Base-by-base conservation (phyloP, 192 early-diverging fungal genomes). In the Endogone sp. region DNA sequence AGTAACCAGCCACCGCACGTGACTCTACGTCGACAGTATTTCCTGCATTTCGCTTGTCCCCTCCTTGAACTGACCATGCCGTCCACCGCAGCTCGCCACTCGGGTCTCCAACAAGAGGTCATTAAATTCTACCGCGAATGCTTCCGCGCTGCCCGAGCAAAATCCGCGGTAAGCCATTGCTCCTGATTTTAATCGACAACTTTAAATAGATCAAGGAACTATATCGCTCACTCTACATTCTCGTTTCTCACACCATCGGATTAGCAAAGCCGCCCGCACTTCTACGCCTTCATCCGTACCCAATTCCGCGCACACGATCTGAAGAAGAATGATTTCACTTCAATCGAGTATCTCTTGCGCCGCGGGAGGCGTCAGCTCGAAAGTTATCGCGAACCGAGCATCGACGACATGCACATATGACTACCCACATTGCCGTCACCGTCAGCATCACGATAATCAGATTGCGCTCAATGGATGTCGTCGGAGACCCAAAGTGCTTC, bases 341-440 rank as follows among this genome's bases (percentile, higher is more conserved):
- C 90, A 2, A 90, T 90, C 26, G 90, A 91, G 71, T 87, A 90
- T 58, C 77, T 91, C 67, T 75, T 91, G 58, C 78, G 90, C 28
- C 79, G 79, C 29, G 90, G 90, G 9, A 82, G 82, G 27, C 78
- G 85, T 24, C 86, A 89, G 62, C 71, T 91, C 44, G 82, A 90
- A 58, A 80, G 81, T 26, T 91, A 90, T 67, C 76, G 73, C 67
- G 71, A 83, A 16, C 84, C 86, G 10, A 84, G 82, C 60, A 85
- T 91, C 60, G 77, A 80, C 69, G 88, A 90, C 69, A 80, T 91
- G 9, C 77, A 79, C 23, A 26, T 74, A 26, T 78, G 65, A 74
- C 10, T 60, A n/a, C n/a, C n/a, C n/a, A n/a, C n/a, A n/a, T n/a
- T n/a, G n/a, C n/a, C n/a, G n/a, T n/a, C n/a, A n/a, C n/a, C n/a